These are phyloP conservation scores for Passiflora organensis DNA, from an alignment of 345 rosid species.

Conservation along the genomic window DNA sequence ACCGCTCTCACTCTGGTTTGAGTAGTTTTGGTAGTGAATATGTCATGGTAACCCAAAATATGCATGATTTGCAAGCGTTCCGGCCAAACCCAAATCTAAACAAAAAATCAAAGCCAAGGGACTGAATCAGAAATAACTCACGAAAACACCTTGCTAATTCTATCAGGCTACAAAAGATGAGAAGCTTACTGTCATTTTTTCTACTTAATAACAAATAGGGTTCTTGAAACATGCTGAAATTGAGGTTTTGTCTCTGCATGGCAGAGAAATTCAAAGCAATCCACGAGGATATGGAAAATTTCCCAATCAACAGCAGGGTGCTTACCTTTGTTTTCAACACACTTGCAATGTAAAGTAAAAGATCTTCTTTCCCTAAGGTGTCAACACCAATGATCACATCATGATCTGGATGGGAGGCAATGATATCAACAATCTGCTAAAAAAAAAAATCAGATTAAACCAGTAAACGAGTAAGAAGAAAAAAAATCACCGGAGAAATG, in stretches of 20 bases:
- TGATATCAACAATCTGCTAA: conserved; percentile 53
- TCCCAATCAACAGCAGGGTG: not conserved
- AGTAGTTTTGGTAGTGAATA: conserved; percentile 66
- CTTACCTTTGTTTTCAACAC: conserved; percentile 54
- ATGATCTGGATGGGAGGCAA: conserved; percentile 58
- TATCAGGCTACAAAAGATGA: no score
- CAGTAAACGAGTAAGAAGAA: not conserved
- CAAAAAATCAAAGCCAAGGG: not conserved
- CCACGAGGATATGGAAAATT: not conserved
- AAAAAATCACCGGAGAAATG: no score
- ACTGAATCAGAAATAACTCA: not conserved
- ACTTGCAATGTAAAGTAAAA: conserved; percentile 47
- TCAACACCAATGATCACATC: conserved; percentile 68
- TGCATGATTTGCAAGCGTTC: conserved; percentile 82
- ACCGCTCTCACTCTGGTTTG: conserved; percentile 76
- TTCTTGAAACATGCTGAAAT: not conserved
- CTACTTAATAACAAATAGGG: not conserved
- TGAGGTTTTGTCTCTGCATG: no score
- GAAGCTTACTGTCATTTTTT: no score
- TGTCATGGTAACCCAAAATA: conserved; percentile 56
- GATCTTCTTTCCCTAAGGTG: conserved; percentile 69
- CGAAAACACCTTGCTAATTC: not conserved
- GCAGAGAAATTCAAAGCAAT: no score
- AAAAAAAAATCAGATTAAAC: conserved; percentile 6
- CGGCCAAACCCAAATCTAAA: conserved; percentile 92